These are phyloP conservation scores for Epichloe coenophiala DNA, from an alignment of 2,329 filamentous ascomycete genomes.

Conservation along the genomic window DNA sequence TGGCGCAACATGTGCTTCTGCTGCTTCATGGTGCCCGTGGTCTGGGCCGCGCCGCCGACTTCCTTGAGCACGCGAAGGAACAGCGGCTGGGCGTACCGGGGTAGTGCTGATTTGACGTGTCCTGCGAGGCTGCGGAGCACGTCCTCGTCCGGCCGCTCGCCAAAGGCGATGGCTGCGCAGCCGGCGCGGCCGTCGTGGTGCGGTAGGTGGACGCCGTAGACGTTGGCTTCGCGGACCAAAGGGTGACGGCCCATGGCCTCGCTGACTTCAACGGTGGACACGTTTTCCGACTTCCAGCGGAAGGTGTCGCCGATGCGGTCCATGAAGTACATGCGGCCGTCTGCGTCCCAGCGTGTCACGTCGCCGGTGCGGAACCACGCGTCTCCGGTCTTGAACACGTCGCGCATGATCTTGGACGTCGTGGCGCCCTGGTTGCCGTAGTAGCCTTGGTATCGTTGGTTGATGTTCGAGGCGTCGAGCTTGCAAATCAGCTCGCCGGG, in stretches of 20 bases:
- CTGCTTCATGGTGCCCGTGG: conserved; percentile 81
- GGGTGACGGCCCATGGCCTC: conserved; percentile 56
- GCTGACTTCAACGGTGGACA: conserved; percentile 71
- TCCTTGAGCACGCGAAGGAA: conserved; percentile 57
- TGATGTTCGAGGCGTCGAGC: conserved; percentile 52
- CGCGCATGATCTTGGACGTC: conserved; percentile 56
- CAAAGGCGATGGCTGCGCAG: conserved; percentile 57
- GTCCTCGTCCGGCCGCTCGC: conserved; percentile 30
- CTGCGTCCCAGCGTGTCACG: conserved; percentile 53
- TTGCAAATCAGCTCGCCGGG: conserved; percentile 63
- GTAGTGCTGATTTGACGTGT: conserved; percentile 45
- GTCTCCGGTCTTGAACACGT: conserved; percentile 64
- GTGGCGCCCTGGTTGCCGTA: conserved; percentile 61
- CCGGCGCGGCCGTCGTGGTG: conserved; percentile 75
- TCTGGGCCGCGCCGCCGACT: conserved; percentile 40
- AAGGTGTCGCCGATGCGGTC: conserved; percentile 72
- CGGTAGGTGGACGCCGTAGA: conserved; percentile 70
- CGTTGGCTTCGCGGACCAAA: conserved; percentile 62
- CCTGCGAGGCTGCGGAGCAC: conserved; percentile 45
- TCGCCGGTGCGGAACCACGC: conserved; percentile 80
- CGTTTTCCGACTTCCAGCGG: conserved; percentile 74
- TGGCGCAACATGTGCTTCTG: conserved; percentile 62
- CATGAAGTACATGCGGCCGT: conserved; percentile 66
- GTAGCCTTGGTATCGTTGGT: conserved; percentile 66
- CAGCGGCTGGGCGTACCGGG: conserved; percentile 62